Percentiles rank a stretch among this genome's conserved stretches.
phyloP scores from a whole-genome alignment of 2,329 filamentous ascomycete genomes.

The Pseudophaeomoniella oleicola region DNA sequence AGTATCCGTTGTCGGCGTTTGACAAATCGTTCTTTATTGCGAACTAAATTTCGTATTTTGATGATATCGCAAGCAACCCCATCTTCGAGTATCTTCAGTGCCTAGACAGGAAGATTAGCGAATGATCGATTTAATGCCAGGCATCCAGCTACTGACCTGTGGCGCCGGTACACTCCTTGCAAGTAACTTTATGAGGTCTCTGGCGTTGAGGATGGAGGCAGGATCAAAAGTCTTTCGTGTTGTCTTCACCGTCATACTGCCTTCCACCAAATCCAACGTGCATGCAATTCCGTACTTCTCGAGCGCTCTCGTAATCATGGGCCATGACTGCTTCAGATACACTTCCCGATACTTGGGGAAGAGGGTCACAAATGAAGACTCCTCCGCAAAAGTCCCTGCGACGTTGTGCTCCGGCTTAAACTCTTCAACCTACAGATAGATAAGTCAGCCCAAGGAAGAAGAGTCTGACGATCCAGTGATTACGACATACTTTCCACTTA shows the following conservation, averaged over 20 bases:
- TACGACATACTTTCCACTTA: conserved; percentile 65
- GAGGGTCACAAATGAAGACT: conserved; percentile 69
- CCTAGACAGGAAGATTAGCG: too few species aligned
- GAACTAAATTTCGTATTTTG: conserved; percentile 80
- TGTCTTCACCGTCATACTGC: conserved; percentile 92
- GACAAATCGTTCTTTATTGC: conserved; percentile 89
- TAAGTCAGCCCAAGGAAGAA: conserved; percentile 1
- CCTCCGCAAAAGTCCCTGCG: conserved; percentile 76
- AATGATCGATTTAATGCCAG: neutral
- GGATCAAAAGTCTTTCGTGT: conserved; percentile 86
- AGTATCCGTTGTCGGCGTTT: conserved; percentile 88
- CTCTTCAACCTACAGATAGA: conserved; percentile 50
- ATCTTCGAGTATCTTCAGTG: conserved; percentile 87
- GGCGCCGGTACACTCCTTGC: conserved; percentile 83
- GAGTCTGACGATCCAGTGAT: neutral
- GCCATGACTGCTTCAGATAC: conserved; percentile 87
- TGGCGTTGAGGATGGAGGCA: conserved; percentile 79
- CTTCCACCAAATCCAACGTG: conserved; percentile 85
- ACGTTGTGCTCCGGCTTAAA: conserved; percentile 79
- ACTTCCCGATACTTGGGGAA: conserved; percentile 96
- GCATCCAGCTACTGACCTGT: conserved; percentile 39
- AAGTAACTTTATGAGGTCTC: conserved; percentile 86
- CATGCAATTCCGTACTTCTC: conserved; percentile 82
- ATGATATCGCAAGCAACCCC: conserved; percentile 87
- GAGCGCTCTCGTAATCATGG: conserved; percentile 71